Base-by-base conservation (phyloP, 495 filamentous ascomycete genomes). In the Chaetomium tenue region DNA sequence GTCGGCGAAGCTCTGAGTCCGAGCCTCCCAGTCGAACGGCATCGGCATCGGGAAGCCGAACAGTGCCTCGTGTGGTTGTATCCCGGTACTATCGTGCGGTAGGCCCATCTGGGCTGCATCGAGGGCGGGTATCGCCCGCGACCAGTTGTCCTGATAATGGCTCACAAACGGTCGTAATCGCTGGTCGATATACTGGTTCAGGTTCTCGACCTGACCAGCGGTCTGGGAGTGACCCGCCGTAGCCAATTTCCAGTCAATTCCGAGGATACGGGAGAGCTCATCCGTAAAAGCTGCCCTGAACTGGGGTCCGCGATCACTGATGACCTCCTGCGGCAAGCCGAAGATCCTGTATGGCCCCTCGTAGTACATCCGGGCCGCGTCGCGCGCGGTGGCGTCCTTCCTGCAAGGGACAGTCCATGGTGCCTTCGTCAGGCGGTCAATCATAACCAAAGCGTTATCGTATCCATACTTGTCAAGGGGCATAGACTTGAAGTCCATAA, bases 21-120 rank as follows among this genome's bases (percentile, higher is more conserved):
- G 40, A 8, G 42, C 6, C 46, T 61, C 58, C 58, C 46, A 61
- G 30, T 61, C 44, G 20, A 61, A 61, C 16, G 58, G 58, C 58
- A 61, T 48, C 25, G 58, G 30, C 42, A 61, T 33, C 26, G 42
- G 42, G 30, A 11, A 61, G 6, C 58, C 58, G 25, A 48, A 50
- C 15, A 61, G 8, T 16, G 51, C 46, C 46, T 61, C 46, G 26
- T 61, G 30, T 30, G 58, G 58, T 26, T 46, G 28, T 16, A 61
- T 18, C 22, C 46, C 42, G 8, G 58, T 61, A 39, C 58, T 61
- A 11, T 61, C 58, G 20, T 61, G 46, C 18, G 46, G 58, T 5
- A 61, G 40, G 23, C 42, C 46, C 28, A 39, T 39, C 25, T 61
- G 46, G n/a, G 22, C 46, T 7, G 46, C 58, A 22, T 61, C 46